Conservation (phyloP, 1,284 basidiomycete species). For the Puccinia novopanici region DNA sequence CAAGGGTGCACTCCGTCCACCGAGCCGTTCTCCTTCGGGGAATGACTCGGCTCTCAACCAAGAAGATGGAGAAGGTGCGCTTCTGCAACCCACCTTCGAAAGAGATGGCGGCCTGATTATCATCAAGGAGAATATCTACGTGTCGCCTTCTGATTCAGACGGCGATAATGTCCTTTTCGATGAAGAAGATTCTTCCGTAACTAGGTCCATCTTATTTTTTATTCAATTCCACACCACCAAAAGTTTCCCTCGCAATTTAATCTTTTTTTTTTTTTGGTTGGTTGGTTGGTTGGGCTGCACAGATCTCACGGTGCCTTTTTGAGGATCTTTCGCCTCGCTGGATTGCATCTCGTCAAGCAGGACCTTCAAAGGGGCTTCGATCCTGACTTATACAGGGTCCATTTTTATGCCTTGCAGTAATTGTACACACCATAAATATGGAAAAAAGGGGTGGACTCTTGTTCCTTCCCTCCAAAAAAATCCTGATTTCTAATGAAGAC, state of each 20-base stretch:
- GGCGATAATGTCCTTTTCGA: constrained; percentile 73
- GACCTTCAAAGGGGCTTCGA: constrained; percentile 45
- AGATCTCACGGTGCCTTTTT: too few relatives aligned
- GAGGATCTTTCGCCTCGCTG: constrained; percentile 24
- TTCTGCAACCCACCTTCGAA: constrained; percentile 43
- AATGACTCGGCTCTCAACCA: too few relatives aligned
- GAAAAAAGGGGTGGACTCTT: too few relatives aligned
- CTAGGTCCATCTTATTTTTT: constrained; percentile 64
- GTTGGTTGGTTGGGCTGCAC: too few relatives aligned
- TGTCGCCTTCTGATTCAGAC: constrained; percentile 60
- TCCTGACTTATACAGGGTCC: constrained; percentile 30
- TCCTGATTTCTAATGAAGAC: too few relatives aligned
- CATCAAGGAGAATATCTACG: constrained; percentile 80
- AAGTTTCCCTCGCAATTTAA: too few relatives aligned
- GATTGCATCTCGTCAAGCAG: constrained; percentile 23
- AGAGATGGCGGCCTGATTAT: constrained; percentile 67
- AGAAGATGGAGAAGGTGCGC: constrained; percentile 55
- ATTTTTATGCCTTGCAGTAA: constrained; percentile 45
- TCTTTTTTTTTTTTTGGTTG: not conserved
- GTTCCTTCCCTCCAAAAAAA: not conserved
- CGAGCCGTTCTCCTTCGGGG: constrained; percentile 57
- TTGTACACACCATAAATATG: too few relatives aligned
- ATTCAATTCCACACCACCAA: not conserved
- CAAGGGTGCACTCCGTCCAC: constrained; percentile 63
- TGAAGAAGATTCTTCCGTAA: constrained; percentile 81